phyloP scores from a whole-genome alignment of 768 basidiomycete genomes.

The Naganishia antarctica region DNA sequence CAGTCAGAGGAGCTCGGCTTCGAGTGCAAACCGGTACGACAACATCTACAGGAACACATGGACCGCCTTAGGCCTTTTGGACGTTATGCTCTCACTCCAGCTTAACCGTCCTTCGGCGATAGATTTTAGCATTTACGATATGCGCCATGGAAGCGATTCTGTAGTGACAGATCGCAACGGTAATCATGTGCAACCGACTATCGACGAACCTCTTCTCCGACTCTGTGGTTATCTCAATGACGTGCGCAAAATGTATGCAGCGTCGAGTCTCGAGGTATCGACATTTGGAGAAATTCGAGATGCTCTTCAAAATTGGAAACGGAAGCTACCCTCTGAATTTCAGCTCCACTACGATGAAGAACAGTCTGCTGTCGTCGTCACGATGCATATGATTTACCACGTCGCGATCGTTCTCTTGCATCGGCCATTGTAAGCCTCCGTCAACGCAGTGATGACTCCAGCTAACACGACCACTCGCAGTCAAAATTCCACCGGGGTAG shows the following conservation, averaged over 20 bases:
- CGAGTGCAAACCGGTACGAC: neutral
- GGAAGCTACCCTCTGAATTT: constrained; percentile 13
- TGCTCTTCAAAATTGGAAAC: constrained; percentile 14
- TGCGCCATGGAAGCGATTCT: neutral
- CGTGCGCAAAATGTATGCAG: constrained; percentile 18
- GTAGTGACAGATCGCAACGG: neutral
- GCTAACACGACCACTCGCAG: neutral
- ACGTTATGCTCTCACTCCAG: constrained; percentile 26
- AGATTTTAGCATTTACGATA: constrained; percentile 1
- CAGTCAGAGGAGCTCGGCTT: neutral
- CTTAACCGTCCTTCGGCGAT: constrained; percentile 28
- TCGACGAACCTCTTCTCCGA: neutral
- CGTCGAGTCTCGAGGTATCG: constrained; percentile 5
- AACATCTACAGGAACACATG: neutral
- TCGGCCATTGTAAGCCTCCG: constrained; percentile 25
- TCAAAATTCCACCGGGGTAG: constrained; percentile 7
- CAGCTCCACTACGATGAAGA: constrained; percentile 15
- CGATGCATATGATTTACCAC: constrained; percentile 28
- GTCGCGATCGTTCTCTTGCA: constrained; percentile 23
- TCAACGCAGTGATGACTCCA: neutral
- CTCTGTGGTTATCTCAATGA: constrained; percentile 14
- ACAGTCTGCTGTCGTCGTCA: constrained; percentile 4
- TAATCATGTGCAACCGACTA: neutral
- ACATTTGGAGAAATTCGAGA: constrained; percentile 1
- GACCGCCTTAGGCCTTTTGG: constrained; percentile 20